These are phyloP conservation scores for Ambispora gerdemannii DNA, from an alignment of 192 early-diverging fungal genomes.

Conservation along the genomic window DNA sequence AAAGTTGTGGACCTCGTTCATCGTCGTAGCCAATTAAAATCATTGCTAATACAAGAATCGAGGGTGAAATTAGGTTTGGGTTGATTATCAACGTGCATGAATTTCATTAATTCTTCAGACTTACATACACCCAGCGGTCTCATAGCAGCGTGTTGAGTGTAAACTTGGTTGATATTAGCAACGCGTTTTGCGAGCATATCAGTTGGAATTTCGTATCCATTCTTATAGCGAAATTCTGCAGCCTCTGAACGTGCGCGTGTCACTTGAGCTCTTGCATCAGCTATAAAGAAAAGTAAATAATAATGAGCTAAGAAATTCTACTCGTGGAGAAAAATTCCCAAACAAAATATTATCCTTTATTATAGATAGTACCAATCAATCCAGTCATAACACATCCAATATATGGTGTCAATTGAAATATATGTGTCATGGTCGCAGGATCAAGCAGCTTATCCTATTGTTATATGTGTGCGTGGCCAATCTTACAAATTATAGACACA, in stretches of 20 bases:
- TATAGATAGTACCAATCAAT: slow-evolving; percentile 78
- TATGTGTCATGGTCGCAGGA: slow-evolving; percentile 84
- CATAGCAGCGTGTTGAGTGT: slow-evolving; percentile 99
- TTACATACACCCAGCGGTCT: slow-evolving; percentile 92
- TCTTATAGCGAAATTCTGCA: slow-evolving; percentile 98
- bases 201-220: slow-evolving; percentile 94
- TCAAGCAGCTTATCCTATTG: slow-evolving; percentile 93
- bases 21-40: slow-evolving; percentile 95
- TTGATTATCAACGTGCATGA: neutral
- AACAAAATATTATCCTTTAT: slow-evolving; percentile 22
- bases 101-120: slow-evolving; percentile 34
- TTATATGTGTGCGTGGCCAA: neutral
- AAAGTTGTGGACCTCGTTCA: slow-evolving; percentile 95
- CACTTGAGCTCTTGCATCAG: slow-evolving; percentile 93
- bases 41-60: slow-evolving; percentile 64
- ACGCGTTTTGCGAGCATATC: slow-evolving; percentile 98
- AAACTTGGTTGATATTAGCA: slow-evolving; percentile 98
- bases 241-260: slow-evolving; percentile 91
- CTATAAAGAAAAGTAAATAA: slow-evolving; percentile 39
- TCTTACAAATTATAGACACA: neutral
- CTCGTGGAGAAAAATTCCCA: slow-evolving; percentile 3
- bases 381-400: slow-evolving; percentile 99
- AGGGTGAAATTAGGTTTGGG: neutral
- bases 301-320: neutral
- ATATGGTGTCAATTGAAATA: slow-evolving; percentile 87